These are phyloP conservation scores for Colletotrichum liriopes DNA, from an alignment of 2,329 filamentous ascomycete genomes.

Conservation along the genomic window DNA sequence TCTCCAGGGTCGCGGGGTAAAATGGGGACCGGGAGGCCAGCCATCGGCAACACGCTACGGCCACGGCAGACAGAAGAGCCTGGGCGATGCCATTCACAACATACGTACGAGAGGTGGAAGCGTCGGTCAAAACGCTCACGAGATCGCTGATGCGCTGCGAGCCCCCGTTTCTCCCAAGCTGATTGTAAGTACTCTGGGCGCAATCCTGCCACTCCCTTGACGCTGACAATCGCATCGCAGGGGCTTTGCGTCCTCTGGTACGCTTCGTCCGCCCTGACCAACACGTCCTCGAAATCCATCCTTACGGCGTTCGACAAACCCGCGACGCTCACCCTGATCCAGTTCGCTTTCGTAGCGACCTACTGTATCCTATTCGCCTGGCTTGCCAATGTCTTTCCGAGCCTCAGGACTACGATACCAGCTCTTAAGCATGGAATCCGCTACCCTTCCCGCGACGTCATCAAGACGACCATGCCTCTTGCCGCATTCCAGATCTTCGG, in stretches of 20 bases:
- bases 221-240: conserved; percentile 62
- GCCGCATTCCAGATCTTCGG: conserved; percentile 94
- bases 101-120: conserved; percentile 87
- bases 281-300: conserved; percentile 98
- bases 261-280: conserved; percentile 93
- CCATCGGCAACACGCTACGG: conserved; percentile 50
- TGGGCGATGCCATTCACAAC: conserved; percentile 88
- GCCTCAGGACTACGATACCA: conserved; percentile 79
- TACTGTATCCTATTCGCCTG: conserved; percentile 88
- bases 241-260: conserved; percentile 93
- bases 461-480: conserved; percentile 90
- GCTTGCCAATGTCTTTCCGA: conserved; percentile 80
- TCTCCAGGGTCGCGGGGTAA: conserved; percentile 61
- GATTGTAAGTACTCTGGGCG: conserved; percentile 73
- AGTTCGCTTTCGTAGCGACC: conserved; percentile 92
- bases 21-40: conserved; percentile 48
- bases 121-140: conserved; percentile 92
- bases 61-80: conserved; percentile 86
- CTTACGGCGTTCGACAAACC: conserved; percentile 92
- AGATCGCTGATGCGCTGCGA: conserved; percentile 91
- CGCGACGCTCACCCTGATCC: conserved; percentile 90
- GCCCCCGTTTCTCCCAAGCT: conserved; percentile 91
- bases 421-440: conserved; percentile 89
- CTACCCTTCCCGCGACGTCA: conserved; percentile 83
- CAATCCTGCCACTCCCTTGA: neutral